A percentile compares a stretch with the other conserved stretches of the same genome.
Conservation (phyloP, 2,329 filamentous ascomycete genomes). For the Talaromyces marneffei region DNA sequence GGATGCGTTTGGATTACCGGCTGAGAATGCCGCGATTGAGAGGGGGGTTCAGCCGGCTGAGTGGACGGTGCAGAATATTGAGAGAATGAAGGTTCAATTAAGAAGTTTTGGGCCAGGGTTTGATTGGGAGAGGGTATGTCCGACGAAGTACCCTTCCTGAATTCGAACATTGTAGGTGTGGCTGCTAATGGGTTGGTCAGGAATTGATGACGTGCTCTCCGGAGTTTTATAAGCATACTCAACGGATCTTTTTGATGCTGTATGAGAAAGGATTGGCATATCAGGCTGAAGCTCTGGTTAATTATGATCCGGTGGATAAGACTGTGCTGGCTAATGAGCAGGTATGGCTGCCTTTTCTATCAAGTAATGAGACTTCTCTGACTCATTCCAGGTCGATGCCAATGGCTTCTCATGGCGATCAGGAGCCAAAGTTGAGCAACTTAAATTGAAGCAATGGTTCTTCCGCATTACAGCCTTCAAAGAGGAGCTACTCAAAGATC, state of each 20-base stretch:
- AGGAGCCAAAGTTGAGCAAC: constrained; percentile 75
- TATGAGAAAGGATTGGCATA: constrained; percentile 71
- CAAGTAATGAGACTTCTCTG: background rate
- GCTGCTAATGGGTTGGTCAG: constrained; percentile 39
- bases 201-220: constrained; percentile 81
- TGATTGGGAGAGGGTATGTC: constrained; percentile 71
- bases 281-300: constrained; percentile 76
- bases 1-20: constrained; percentile 87
- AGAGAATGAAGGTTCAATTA: constrained; percentile 77
- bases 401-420: constrained; percentile 83
- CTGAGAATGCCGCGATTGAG: constrained; percentile 86
- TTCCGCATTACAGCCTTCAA: constrained; percentile 75
- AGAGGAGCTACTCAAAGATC: constrained; percentile 63
- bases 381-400: constrained; percentile 58
- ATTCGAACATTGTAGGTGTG: background rate
- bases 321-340: constrained; percentile 91
- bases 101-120: constrained; percentile 72
- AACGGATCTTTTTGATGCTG: constrained; percentile 75
- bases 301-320: constrained; percentile 84
- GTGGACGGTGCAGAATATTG: constrained; percentile 78
- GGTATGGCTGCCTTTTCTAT: constrained; percentile 20
- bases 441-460: constrained; percentile 81
- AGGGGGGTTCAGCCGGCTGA: constrained; percentile 67
- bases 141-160: no score
- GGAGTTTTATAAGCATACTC: constrained; percentile 82